Conservation (phyloP, 495 filamentous ascomycete genomes). For the Thozetella sp. region DNA sequence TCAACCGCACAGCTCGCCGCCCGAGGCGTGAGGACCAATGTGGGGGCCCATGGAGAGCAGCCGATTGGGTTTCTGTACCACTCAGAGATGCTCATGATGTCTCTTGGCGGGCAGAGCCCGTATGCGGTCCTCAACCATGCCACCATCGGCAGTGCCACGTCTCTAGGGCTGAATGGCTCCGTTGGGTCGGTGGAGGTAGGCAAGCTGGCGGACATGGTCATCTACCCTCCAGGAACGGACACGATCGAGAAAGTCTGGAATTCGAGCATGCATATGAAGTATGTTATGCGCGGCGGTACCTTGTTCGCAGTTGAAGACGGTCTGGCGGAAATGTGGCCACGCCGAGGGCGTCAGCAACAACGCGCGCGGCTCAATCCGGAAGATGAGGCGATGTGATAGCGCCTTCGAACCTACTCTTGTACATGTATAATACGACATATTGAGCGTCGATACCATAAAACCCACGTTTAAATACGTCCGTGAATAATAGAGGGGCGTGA, state of each 20-base stretch:
- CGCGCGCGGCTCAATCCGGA: not conserved
- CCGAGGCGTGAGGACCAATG: not conserved
- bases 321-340: not conserved
- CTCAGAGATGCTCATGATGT: not conserved
- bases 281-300: not conserved
- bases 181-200: not conserved
- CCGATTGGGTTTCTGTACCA: not conserved
- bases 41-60: not conserved
- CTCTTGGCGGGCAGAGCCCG: not conserved
- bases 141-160: not conserved
- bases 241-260: not conserved
- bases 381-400: not conserved
- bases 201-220: not conserved
- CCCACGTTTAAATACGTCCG: no score
- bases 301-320: not conserved
- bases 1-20: not conserved
- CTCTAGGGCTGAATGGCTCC: not conserved
- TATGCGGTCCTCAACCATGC: not conserved
- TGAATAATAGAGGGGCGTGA: no score
- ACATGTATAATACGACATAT: no score
- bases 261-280: not conserved
- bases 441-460: no score
- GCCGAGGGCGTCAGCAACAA: not conserved
- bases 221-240: not conserved
- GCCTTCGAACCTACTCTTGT: no score